Evolutionary conservation across 2,329 filamentous ascomycete genomes (phyloP).

Genomic region (Trichophyton rubrum): DNA sequence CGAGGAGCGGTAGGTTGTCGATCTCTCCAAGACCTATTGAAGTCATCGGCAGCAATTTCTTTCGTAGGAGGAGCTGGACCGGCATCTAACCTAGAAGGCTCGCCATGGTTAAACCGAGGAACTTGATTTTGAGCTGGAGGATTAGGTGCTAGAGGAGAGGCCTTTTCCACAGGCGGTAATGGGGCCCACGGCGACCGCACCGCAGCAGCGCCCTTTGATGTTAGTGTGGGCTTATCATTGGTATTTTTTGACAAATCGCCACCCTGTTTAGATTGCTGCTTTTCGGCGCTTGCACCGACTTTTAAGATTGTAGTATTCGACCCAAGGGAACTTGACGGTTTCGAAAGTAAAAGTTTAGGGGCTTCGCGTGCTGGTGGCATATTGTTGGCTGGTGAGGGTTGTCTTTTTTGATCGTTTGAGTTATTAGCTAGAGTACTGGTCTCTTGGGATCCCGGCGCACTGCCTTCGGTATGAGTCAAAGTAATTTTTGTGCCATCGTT

Average conservation of each 20-base stretch:
- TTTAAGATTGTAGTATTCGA: constrained; percentile 40
- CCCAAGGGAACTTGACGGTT: constrained; percentile 34
- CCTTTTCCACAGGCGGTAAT: constrained; percentile 71
- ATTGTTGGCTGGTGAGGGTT: constrained; percentile 15
- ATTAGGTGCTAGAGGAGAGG: constrained; percentile 56
- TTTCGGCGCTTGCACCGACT: constrained; percentile 35
- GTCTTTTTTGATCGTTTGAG: constrained; percentile 7
- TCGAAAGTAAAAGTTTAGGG: constrained; percentile 20
- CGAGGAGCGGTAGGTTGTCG: constrained; percentile 45
- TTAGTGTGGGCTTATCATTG: constrained; percentile 41
- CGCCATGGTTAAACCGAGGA: constrained; percentile 42
- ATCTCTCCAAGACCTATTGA: constrained; percentile 75
- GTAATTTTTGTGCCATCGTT: constrained; percentile 56
- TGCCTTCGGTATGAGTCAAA: constrained; percentile 35
- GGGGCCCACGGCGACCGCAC: constrained; percentile 86
- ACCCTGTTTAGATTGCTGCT: constrained; percentile 32
- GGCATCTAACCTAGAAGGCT: constrained; percentile 45
- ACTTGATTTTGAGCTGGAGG: constrained; percentile 32
- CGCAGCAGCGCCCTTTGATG: constrained; percentile 45
- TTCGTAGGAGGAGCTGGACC: constrained; percentile 48
- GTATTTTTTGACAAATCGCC: constrained; percentile 38
- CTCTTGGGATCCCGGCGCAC: constrained; percentile 14
- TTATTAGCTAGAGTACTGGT: constrained; percentile 12
- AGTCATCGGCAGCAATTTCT: constrained; percentile 89
- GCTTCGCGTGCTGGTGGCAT: constrained; percentile 15